phyloP scores from a whole-genome alignment of 148 eudicot genomes.

The Bassia scoparia region DNA sequence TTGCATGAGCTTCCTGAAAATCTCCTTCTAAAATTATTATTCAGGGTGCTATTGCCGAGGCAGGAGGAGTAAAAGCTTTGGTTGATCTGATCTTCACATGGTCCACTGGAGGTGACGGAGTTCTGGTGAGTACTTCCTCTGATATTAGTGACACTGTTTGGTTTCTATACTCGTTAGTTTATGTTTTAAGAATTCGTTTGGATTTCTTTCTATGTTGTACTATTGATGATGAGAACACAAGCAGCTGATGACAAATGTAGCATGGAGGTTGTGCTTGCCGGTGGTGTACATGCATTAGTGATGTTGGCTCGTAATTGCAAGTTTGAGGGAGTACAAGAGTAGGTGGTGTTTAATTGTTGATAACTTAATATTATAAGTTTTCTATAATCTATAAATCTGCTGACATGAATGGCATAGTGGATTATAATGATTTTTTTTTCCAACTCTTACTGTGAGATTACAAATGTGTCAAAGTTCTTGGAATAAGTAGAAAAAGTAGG shows the following conservation, averaged over 20 bases:
- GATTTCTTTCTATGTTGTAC: constrained; percentile 1
- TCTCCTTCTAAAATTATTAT: no score
- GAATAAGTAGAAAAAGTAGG: background rate
- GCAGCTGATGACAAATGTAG: constrained; percentile 99
- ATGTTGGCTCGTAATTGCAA: constrained; percentile 82
- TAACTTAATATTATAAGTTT: background rate
- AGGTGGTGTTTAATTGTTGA: constrained; percentile 39
- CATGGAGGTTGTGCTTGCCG: constrained; percentile 85
- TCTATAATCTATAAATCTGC: no score
- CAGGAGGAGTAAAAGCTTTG: constrained; percentile 85
- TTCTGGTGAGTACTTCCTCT: constrained; percentile 59
- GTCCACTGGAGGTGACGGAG: constrained; percentile 88
- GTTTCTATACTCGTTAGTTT: background rate
- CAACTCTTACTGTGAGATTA: background rate
- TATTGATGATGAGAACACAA: constrained; percentile 12
- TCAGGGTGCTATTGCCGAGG: constrained; percentile 93
- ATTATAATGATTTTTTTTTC: no score
- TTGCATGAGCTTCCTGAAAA: no score
- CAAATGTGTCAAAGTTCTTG: constrained; percentile 4
- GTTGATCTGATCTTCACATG: constrained; percentile 93
- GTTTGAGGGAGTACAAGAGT: constrained; percentile 96
- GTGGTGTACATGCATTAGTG: constrained; percentile 92
- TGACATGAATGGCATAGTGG: background rate
- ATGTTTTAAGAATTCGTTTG: background rate
- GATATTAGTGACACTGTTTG: constrained; percentile 6